phyloP scores from a whole-genome alignment of 441 rosid species.

The Metrosideros polymorpha region DNA sequence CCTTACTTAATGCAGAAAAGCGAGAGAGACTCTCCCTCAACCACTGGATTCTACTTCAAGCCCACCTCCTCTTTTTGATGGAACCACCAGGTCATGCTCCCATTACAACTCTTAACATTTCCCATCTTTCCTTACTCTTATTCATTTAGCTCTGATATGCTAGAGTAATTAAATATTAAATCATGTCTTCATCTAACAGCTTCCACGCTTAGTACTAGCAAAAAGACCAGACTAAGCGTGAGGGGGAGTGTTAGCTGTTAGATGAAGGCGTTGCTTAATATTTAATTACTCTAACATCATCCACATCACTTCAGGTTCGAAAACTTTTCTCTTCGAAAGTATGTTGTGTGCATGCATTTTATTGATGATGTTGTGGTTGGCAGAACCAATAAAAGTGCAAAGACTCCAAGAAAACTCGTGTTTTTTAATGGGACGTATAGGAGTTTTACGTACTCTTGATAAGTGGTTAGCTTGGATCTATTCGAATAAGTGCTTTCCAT shows the following conservation, averaged over 20 bases:
- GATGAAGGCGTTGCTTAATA: no score
- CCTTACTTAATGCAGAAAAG: slow-evolving; percentile 2
- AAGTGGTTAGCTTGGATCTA: neutral
- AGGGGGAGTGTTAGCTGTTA: no score
- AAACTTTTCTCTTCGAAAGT: neutral
- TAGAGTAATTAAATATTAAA: no score
- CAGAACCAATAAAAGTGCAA: neutral
- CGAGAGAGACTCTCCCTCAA: slow-evolving; percentile 21
- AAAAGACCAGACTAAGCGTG: no score
- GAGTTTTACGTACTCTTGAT: neutral
- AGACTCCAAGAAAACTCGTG: neutral
- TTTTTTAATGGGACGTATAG: neutral
- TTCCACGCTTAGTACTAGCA: no score
- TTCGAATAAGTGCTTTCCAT: neutral
- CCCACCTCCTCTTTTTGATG: slow-evolving; percentile 47
- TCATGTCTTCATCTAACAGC: no score
- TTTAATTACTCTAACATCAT: no score
- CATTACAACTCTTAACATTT: neutral
- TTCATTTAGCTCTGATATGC: neutral
- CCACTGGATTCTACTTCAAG: slow-evolving; percentile 28
- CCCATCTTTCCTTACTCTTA: neutral
- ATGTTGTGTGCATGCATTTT: neutral
- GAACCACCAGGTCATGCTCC: slow-evolving; percentile 38
- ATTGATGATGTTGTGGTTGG: neutral
- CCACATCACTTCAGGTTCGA: neutral